These are phyloP conservation scores for Diaporthe citriasiana DNA, from an alignment of 2,329 filamentous ascomycete genomes.

Conservation along the genomic window DNA sequence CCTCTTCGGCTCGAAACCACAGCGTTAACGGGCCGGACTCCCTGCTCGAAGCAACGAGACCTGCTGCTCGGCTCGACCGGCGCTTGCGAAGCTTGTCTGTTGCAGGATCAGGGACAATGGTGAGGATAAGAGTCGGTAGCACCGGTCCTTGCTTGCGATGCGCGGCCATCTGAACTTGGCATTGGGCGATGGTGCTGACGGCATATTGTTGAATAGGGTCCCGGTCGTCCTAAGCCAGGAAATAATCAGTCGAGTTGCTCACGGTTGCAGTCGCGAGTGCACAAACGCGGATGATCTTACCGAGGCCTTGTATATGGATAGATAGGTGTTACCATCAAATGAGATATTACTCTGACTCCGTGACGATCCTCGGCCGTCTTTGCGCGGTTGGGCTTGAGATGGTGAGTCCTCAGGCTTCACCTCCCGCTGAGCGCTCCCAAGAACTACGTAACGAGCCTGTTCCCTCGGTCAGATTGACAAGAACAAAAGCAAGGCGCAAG, in stretches of 20 bases:
- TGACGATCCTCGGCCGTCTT: conserved; percentile 53
- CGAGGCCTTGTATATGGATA: conserved; percentile 66
- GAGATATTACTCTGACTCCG: conserved; percentile 46
- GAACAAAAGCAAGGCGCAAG: neutral
- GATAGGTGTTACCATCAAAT: conserved; percentile 58
- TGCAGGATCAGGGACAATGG: conserved; percentile 63
- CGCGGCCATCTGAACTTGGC: conserved; percentile 70
- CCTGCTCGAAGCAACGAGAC: conserved; percentile 64
- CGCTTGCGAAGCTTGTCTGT: conserved; percentile 74
- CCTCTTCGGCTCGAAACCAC: conserved; percentile 68
- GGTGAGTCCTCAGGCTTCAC: conserved; percentile 47
- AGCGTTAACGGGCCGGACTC: conserved; percentile 64
- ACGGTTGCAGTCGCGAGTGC: neutral
- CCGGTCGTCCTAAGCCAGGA: conserved; percentile 61
- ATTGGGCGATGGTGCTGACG: conserved; percentile 66
- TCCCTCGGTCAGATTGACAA: conserved; percentile 13
- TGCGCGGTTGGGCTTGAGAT: conserved; percentile 57
- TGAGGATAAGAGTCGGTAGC: conserved; percentile 71
- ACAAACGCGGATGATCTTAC: conserved; percentile 9
- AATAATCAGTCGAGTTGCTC: conserved; percentile 40
- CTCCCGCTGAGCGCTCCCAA: conserved; percentile 60
- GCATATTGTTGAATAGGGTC: conserved; percentile 69
- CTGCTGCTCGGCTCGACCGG: conserved; percentile 73
- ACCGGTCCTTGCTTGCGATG: conserved; percentile 74
- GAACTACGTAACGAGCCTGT: conserved; percentile 72